phyloP scores from a whole-genome alignment of 2,329 filamentous ascomycete species.

The Venturia effusa region DNA sequence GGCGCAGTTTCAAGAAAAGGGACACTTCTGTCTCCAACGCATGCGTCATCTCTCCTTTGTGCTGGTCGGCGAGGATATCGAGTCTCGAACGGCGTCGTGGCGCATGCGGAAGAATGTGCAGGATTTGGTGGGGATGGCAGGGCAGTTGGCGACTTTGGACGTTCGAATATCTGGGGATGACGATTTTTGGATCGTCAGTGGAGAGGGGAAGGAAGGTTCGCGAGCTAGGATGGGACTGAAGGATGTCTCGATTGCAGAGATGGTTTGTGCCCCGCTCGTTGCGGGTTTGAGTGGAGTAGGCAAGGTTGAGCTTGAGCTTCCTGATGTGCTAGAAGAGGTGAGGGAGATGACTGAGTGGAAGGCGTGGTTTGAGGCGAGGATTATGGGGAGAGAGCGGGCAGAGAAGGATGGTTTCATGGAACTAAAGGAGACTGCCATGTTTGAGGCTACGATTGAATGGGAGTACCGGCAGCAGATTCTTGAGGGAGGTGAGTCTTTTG shows the following conservation, averaged over 20 bases:
- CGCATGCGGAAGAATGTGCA: constrained; percentile 6
- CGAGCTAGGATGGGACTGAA: not conserved
- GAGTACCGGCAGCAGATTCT: not conserved
- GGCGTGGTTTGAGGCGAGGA: not conserved
- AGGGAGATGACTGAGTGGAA: not conserved
- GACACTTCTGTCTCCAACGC: constrained; percentile 6
- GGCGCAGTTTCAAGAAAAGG: not conserved
- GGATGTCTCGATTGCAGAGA: not conserved
- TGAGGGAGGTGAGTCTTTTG: not conserved
- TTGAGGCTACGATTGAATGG: not conserved
- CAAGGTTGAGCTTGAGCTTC: not conserved
- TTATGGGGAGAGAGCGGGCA: not conserved
- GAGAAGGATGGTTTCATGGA: not conserved
- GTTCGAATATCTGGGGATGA: not conserved
- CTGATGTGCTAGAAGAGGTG: not conserved
- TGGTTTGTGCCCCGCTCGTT: not conserved
- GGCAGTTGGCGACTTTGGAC: not conserved
- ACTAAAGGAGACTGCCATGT: not conserved
- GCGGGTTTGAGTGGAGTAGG: not conserved
- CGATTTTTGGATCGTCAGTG: not conserved
- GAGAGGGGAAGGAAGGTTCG: not conserved
- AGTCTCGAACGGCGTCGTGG: not conserved
- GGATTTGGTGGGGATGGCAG: not conserved
- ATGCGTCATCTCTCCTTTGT: constrained; percentile 9
- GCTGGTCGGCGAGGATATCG: not conserved